Evolutionary conservation across 2,329 filamentous ascomycete species (phyloP), one percentile per base, ranked within the genome.

Genomic region (Pseudocercospora eumusae): DNA sequence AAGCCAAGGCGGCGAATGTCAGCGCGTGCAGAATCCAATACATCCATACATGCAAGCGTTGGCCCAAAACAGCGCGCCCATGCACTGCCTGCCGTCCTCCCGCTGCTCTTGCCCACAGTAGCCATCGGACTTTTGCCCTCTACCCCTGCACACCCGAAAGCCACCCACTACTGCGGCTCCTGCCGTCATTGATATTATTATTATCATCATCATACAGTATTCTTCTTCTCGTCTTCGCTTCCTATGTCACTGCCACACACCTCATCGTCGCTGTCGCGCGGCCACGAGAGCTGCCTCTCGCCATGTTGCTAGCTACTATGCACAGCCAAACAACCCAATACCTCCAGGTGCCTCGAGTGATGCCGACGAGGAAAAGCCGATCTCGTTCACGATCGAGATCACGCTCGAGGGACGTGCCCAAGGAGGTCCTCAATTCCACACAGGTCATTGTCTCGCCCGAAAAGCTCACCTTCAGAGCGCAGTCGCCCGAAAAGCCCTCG

Each of bases 341-440:
- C 60, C 70, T 76, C n/a, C 73, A 75, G 65, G 74, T 76, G 40
- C 74, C 74, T 50, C 75, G 74, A 64, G 63, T 68, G 31, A 64
- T 74, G 10, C 71, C 71, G 25, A 70, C 70, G 53, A 69, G 73
- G 36, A 73, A 71, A 56, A 67, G 70, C 15, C 70, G n/a, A n/a
- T n/a, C n/a, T n/a, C n/a, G 73, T 31, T 75, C 74, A 13, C 67
- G 71, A 28, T 75, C 73, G 33, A 64, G 68, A 28, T 72, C 72
- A 50, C 63, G 72, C 42, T 65, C 69, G 33, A 57, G 60, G 53
- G 67, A 66, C 56, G 57, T 65, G 52, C 60, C 65, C n/a, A 40
- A 60, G 23, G 68, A 70, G 54, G 63, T 70, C 52, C 62, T 59
- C 33, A 68, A 68, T 21, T 58, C 71, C 8, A 62, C 66, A 13